These are phyloP conservation scores for Chaetomidium leptoderma DNA, from an alignment of 495 filamentous ascomycete genomes.

Conservation along the genomic window DNA sequence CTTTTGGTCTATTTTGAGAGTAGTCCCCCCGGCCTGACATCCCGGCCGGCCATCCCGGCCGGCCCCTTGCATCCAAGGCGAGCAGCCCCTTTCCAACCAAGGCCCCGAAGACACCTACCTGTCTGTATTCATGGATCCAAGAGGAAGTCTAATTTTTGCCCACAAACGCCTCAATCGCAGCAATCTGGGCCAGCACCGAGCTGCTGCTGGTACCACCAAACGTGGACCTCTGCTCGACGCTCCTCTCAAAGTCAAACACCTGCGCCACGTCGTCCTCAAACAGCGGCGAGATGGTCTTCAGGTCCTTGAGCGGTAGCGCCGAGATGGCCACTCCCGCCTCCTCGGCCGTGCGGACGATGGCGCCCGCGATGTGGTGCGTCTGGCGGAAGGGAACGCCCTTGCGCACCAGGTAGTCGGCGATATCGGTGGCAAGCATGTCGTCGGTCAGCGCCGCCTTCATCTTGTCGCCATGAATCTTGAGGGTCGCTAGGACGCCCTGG, in stretches of 20 bases:
- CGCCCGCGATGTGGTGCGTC: constrained; percentile 86
- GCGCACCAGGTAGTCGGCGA: constrained; percentile 87
- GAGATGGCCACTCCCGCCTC: constrained; percentile 69
- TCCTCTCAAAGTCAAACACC: constrained; percentile 79
- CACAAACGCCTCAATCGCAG: constrained; percentile 17
- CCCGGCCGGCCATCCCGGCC: background rate
- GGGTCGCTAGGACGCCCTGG: constrained; percentile 72
- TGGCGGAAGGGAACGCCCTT: constrained; percentile 82
- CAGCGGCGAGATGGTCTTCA: constrained; percentile 67
- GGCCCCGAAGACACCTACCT: too few relatives aligned
- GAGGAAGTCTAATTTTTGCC: constrained; percentile 6
- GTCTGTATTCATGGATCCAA: too few relatives aligned
- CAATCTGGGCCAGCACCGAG: constrained; percentile 72
- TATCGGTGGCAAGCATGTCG: constrained; percentile 71
- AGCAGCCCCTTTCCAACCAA: background rate
- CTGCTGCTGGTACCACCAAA: constrained; percentile 77
- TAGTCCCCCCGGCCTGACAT: background rate
- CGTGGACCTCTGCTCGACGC: constrained; percentile 77
- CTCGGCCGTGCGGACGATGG: constrained; percentile 66
- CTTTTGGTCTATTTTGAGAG: background rate
- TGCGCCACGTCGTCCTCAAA: constrained; percentile 71
- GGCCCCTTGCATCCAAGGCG: background rate
- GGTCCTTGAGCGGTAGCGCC: constrained; percentile 60
- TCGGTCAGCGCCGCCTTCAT: constrained; percentile 72
- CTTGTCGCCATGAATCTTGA: constrained; percentile 64